These are phyloP conservation scores for Ceratobasidium sp. DNA, from an alignment of 1,284 basidiomycete genomes.

Conservation along the genomic window DNA sequence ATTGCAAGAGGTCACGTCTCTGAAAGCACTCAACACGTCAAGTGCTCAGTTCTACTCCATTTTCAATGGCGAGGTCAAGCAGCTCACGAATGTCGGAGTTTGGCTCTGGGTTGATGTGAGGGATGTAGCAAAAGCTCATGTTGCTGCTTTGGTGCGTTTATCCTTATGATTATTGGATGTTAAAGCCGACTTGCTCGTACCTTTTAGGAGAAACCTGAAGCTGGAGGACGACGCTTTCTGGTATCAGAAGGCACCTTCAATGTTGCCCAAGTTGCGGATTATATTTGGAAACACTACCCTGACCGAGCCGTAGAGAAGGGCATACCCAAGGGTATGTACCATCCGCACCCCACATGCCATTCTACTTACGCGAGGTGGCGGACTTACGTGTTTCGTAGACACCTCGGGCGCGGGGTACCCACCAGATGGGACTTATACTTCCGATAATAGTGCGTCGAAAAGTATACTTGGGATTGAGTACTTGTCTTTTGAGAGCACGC, in stretches of 20 bases:
- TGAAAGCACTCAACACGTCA: slow-evolving; percentile 12
- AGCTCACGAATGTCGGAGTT: neutral
- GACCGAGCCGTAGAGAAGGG: slow-evolving; percentile 31
- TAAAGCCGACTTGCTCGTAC: no score
- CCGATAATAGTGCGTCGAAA: slow-evolving; percentile 15
- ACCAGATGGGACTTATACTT: neutral
- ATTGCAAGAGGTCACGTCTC: slow-evolving; percentile 11
- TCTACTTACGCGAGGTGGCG: no score
- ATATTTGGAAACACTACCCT: slow-evolving; percentile 42
- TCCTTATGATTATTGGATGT: no score
- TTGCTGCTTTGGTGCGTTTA: neutral
- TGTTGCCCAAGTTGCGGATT: slow-evolving; percentile 29
- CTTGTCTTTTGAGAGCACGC: neutral
- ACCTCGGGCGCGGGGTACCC: neutral
- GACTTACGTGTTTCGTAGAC: neutral
- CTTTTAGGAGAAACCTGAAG: slow-evolving; percentile 34
- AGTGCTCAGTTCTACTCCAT: neutral
- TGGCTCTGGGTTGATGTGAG: slow-evolving; percentile 3
- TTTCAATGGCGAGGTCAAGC: neutral
- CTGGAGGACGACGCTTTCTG: slow-evolving; percentile 32
- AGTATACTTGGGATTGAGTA: neutral
- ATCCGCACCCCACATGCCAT: neutral
- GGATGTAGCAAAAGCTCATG: slow-evolving; percentile 2
- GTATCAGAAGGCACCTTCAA: slow-evolving; percentile 38
- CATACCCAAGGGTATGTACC: slow-evolving; percentile 33